A percentile compares a stretch with the other conserved stretches of the same genome.
phyloP scores from a whole-genome alignment of 768 basidiomycete genomes.

The Sutorius australiensis region DNA sequence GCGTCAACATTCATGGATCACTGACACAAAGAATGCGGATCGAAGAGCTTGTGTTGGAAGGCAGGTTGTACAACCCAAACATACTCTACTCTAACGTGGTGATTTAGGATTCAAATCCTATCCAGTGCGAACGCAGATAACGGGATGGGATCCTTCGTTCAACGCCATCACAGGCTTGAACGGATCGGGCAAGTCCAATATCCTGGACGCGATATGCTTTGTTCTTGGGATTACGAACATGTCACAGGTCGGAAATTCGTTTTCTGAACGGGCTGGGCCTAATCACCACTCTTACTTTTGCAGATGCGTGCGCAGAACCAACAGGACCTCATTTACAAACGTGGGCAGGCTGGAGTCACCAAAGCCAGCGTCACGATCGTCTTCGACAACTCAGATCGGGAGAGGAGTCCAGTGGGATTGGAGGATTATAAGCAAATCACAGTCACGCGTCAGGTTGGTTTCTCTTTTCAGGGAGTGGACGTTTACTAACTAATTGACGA shows the following conservation, averaged over 20 bases:
- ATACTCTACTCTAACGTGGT: background rate
- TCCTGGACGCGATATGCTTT: constrained; percentile 98
- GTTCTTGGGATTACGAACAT: constrained; percentile 97
- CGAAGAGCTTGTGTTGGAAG: constrained; percentile 93
- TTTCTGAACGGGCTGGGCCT: background rate
- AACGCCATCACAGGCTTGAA: constrained; percentile 97
- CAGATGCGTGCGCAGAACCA: constrained; percentile 95
- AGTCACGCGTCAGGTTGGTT: constrained; percentile 85
- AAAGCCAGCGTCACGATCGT: constrained; percentile 98
- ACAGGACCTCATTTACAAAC: constrained; percentile 98
- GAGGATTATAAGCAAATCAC: constrained; percentile 86
- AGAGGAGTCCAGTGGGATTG: constrained; percentile 78
- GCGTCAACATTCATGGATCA: constrained; percentile 11
- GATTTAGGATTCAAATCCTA: constrained; percentile 92
- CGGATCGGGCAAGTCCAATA: constrained; percentile 98
- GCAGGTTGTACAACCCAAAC: constrained; percentile 31
- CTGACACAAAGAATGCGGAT: constrained; percentile 67
- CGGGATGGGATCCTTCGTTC: constrained; percentile 97
- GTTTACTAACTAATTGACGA: background rate
- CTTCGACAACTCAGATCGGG: constrained; percentile 92
- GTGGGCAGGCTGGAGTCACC: constrained; percentile 94
- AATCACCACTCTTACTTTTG: background rate
- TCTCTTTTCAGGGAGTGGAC: background rate
- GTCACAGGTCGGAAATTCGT: constrained; percentile 57
- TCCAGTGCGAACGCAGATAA: constrained; percentile 91